phyloP scores from a whole-genome alignment of 306 rosid genomes.

The Spatholobus suberectus region DNA sequence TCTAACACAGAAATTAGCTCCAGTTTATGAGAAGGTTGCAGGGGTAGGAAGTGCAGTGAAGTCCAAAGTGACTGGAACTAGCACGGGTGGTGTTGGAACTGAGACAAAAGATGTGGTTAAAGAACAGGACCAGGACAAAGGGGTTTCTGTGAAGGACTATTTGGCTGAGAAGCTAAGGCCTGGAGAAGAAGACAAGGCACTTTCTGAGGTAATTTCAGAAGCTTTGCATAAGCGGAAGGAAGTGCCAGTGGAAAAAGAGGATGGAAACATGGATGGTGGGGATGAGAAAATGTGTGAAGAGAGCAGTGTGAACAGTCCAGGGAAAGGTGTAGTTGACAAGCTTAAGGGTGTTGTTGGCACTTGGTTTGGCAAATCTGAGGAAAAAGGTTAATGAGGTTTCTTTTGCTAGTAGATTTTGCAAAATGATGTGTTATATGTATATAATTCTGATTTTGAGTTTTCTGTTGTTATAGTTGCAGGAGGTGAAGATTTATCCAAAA shows the following conservation, averaged over 20 bases:
- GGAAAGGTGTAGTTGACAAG: slow-evolving; percentile 50
- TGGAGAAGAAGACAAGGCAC: slow-evolving; percentile 73
- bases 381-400: slow-evolving; percentile 28
- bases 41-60: slow-evolving; percentile 47
- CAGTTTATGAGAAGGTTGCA: slow-evolving; percentile 49
- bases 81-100: slow-evolving; percentile 3
- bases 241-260: slow-evolving; percentile 15
- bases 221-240: slow-evolving; percentile 38
- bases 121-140: slow-evolving; percentile 42
- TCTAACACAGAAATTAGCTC: slow-evolving; percentile 43
- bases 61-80: slow-evolving; percentile 42
- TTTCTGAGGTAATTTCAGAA: slow-evolving; percentile 59
- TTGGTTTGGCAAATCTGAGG: slow-evolving; percentile 57
- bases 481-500: slow-evolving; percentile 37
- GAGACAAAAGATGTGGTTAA: slow-evolving; percentile 28
- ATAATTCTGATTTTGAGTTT: slow-evolving; percentile 30
- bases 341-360: slow-evolving; percentile 60
- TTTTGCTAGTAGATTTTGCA: neutral
- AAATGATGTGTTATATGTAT: neutral
- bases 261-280: slow-evolving; percentile 39
- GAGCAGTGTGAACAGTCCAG: slow-evolving; percentile 37
- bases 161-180: slow-evolving; percentile 70
- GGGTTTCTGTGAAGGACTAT: slow-evolving; percentile 54
- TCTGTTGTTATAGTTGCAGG: slow-evolving; percentile 39
- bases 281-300: slow-evolving; percentile 36